phyloP scores from a whole-genome alignment of 2,329 filamentous ascomycete genomes.

The Rutstroemia sp. region DNA sequence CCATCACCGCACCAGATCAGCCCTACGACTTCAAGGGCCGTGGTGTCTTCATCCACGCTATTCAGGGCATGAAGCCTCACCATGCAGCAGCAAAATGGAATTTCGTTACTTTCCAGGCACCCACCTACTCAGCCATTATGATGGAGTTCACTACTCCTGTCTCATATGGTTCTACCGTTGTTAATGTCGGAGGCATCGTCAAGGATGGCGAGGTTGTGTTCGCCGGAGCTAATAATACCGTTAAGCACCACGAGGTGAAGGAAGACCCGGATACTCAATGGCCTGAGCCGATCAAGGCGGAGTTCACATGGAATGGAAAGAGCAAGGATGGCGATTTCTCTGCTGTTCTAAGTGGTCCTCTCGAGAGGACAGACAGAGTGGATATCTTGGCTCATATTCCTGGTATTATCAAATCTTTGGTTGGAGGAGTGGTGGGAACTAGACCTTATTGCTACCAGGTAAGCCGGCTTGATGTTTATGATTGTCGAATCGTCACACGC shows the following conservation, averaged over 20 bases:
- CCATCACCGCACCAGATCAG: constrained; percentile 74
- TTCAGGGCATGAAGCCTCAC: constrained; percentile 99
- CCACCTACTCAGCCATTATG: constrained; percentile 77
- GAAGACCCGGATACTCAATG: constrained; percentile 75
- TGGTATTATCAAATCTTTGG: constrained; percentile 89
- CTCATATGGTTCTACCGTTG: constrained; percentile 79
- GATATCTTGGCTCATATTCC: constrained; percentile 97
- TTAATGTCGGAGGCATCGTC: constrained; percentile 75
- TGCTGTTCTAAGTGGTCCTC: constrained; percentile 59
- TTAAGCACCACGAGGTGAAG: constrained; percentile 62
- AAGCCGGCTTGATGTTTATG: constrained; percentile 24
- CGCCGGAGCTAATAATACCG: constrained; percentile 58
- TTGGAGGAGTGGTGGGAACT: constrained; percentile 82
- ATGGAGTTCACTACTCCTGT: constrained; percentile 96
- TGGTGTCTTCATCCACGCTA: constrained; percentile 72
- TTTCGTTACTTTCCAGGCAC: constrained; percentile 85
- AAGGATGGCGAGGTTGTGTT: constrained; percentile 75
- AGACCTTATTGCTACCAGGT: constrained; percentile 98
- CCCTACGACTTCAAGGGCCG: constrained; percentile 74
- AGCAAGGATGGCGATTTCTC: constrained; percentile 69
- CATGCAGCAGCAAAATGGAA: constrained; percentile 91
- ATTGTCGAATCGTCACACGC: not conserved
- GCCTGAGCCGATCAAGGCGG: constrained; percentile 74
- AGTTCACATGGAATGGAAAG: constrained; percentile 71
- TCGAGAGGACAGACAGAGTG: constrained; percentile 72